Percentiles rank a stretch among this genome's conserved stretches.
These are phyloP conservation scores for Lachancea sp. DNA, from an alignment of 805 yeast species.

Conservation along the genomic window DNA sequence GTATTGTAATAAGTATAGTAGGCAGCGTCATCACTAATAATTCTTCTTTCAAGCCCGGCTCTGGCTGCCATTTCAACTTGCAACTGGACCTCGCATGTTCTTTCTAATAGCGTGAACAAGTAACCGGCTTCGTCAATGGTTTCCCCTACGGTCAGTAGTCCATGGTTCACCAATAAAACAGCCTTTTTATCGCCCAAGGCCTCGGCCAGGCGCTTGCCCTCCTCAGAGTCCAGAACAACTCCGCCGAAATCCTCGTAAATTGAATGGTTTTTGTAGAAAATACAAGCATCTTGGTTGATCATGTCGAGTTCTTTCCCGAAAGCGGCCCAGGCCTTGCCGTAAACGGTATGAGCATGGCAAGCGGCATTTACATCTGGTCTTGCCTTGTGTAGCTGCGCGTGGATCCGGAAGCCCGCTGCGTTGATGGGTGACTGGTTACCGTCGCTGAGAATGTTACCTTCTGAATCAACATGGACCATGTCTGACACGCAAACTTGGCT, in stretches of 20 bases:
- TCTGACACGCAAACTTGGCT: constrained; percentile 52
- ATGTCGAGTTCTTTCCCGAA: constrained; percentile 62
- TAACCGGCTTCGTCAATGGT: constrained; percentile 71
- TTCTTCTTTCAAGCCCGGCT: constrained; percentile 35
- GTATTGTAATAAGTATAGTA: constrained; percentile 52
- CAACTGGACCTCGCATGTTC: constrained; percentile 55
- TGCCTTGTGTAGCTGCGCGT: constrained; percentile 55
- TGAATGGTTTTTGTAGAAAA: constrained; percentile 55
- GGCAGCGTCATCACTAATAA: constrained; percentile 57
- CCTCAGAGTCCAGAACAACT: constrained; percentile 58
- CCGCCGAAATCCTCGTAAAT: constrained; percentile 72
- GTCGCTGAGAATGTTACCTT: constrained; percentile 41
- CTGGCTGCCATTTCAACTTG: constrained; percentile 51
- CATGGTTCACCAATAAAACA: constrained; percentile 62
- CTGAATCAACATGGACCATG: constrained; percentile 53
- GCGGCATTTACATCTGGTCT: constrained; percentile 66
- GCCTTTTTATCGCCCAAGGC: constrained; percentile 54
- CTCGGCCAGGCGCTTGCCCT: constrained; percentile 53
- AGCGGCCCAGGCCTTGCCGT: constrained; percentile 58
- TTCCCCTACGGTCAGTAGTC: constrained; percentile 59
- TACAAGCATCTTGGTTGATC: constrained; percentile 72
- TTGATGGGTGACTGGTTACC: constrained; percentile 50
- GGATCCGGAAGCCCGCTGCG: constrained; percentile 64
- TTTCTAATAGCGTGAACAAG: constrained; percentile 54
- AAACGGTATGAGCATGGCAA: constrained; percentile 57